Conservation (phyloP, 495 filamentous ascomycete genomes). For the Penicillium coffeae region DNA sequence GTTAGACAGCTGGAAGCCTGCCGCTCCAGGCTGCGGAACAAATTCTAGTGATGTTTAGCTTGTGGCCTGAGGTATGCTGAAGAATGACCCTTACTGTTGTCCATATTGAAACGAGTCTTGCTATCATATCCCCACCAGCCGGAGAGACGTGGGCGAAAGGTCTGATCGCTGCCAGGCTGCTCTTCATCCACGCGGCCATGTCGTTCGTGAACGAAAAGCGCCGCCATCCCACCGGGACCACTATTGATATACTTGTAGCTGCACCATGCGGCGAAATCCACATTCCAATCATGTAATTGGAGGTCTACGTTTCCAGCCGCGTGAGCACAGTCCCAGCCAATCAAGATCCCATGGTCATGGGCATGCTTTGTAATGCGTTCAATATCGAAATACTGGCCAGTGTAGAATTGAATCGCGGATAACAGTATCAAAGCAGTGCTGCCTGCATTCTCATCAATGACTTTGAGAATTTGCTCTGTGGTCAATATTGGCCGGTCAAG, state of each 20-base stretch:
- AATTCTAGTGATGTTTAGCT: constrained; percentile 47
- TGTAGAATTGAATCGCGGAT: constrained; percentile 93
- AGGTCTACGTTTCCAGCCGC: constrained; percentile 88
- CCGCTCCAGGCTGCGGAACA: constrained; percentile 61
- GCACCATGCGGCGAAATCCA: constrained; percentile 97
- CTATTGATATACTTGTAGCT: constrained; percentile 95
- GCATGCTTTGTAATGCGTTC: constrained; percentile 77
- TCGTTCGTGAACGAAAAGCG: constrained; percentile 79
- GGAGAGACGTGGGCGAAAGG: constrained; percentile 58
- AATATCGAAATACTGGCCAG: constrained; percentile 88
- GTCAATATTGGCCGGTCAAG: constrained; percentile 50
- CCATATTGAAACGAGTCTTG: constrained; percentile 72
- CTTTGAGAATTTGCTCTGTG: constrained; percentile 68
- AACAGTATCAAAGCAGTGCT: constrained; percentile 78
- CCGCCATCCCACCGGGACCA: constrained; percentile 84
- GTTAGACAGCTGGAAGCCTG: constrained; percentile 61
- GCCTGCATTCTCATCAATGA: constrained; percentile 72
- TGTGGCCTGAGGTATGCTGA: background rate
- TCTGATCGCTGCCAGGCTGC: constrained; percentile 27
- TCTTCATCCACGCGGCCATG: constrained; percentile 54
- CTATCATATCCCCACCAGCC: constrained; percentile 93
- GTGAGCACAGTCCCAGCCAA: constrained; percentile 96
- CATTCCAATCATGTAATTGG: constrained; percentile 83
- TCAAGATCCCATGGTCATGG: constrained; percentile 66
- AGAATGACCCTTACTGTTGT: constrained; percentile 45